These are phyloP conservation scores for Nakazawaea siamensis DNA, from an alignment of 805 yeast species.

Conservation along the genomic window DNA sequence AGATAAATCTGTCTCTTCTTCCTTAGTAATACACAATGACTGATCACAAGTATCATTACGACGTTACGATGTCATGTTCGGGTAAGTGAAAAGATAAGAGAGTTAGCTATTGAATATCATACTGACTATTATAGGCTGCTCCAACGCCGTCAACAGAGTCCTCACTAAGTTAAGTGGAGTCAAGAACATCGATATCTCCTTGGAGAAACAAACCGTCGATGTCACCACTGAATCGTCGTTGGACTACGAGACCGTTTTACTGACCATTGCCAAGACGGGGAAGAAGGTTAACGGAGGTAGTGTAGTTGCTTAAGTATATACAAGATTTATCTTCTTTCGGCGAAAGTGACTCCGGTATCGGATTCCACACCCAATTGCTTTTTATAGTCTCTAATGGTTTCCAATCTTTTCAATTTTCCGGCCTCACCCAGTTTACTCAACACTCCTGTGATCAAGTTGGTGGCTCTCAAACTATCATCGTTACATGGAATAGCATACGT, in stretches of 20 bases:
- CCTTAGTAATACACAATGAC: too few species aligned
- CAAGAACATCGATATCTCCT: constrained; percentile 59
- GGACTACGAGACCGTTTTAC: constrained; percentile 71
- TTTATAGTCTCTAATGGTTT: constrained; percentile 26
- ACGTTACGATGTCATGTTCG: constrained; percentile 80
- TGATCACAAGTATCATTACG: constrained; percentile 61
- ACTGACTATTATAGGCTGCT: constrained; percentile 46
- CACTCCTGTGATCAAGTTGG: constrained; percentile 73
- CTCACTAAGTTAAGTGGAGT: constrained; percentile 69
- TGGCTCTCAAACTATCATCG: constrained; percentile 82
- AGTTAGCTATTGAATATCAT: neutral
- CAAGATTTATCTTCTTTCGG: constrained; percentile 3
- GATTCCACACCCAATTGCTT: constrained; percentile 17
- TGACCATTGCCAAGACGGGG: constrained; percentile 83
- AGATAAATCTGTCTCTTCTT: too few species aligned
- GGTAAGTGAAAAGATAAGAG: constrained; percentile 25
- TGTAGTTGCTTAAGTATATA: constrained; percentile 28
- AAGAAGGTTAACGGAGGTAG: constrained; percentile 69
- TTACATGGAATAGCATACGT: constrained; percentile 96
- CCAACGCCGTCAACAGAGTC: constrained; percentile 77
- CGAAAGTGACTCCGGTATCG: constrained; percentile 8
- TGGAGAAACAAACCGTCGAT: constrained; percentile 75
- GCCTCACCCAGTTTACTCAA: constrained; percentile 77
- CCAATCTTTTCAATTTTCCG: constrained; percentile 57
- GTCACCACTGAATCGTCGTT: constrained; percentile 51